phyloP scores from a whole-genome alignment of 805 yeast species.

The Schwanniomyces yamadae region DNA sequence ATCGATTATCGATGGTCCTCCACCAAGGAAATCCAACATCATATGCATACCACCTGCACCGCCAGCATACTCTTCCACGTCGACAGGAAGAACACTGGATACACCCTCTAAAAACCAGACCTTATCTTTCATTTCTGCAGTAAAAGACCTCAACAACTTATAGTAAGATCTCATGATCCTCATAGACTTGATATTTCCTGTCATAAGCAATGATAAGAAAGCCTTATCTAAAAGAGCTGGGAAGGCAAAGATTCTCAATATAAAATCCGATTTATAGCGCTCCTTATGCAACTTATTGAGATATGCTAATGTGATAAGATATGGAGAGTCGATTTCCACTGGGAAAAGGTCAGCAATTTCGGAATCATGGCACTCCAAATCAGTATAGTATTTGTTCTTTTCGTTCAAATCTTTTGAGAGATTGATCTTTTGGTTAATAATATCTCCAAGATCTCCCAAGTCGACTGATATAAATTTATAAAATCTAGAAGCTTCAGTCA shows the following conservation, averaged over 20 bases:
- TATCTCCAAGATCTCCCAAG: constrained; percentile 83
- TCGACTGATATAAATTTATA: constrained; percentile 67
- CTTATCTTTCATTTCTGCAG: constrained; percentile 81
- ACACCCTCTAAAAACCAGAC: constrained; percentile 96
- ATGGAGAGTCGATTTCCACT: constrained; percentile 78
- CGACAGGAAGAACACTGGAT: constrained; percentile 82
- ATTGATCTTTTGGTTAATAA: constrained; percentile 42
- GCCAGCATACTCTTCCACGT: constrained; percentile 87
- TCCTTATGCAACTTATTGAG: constrained; percentile 81
- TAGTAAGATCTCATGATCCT: constrained; percentile 88
- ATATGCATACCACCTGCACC: constrained; percentile 86
- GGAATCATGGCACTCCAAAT: constrained; percentile 78
- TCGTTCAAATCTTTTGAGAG: constrained; percentile 12
- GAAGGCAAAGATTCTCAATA: constrained; percentile 83
- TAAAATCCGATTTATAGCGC: constrained; percentile 80
- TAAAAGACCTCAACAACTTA: constrained; percentile 73
- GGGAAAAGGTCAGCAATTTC: constrained; percentile 86
- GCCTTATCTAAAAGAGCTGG: constrained; percentile 87
- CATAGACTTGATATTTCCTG: constrained; percentile 86
- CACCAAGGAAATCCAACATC: constrained; percentile 87
- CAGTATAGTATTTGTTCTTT: constrained; percentile 42
- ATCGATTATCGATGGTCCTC: constrained; percentile 46
- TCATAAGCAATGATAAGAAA: constrained; percentile 72
- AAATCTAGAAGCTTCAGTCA: constrained; percentile 46
- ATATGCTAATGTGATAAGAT: constrained; percentile 81